These are phyloP conservation scores for Triticum urartu DNA, from an alignment of 176 grass and related monocot genomes.

Conservation along the genomic window DNA sequence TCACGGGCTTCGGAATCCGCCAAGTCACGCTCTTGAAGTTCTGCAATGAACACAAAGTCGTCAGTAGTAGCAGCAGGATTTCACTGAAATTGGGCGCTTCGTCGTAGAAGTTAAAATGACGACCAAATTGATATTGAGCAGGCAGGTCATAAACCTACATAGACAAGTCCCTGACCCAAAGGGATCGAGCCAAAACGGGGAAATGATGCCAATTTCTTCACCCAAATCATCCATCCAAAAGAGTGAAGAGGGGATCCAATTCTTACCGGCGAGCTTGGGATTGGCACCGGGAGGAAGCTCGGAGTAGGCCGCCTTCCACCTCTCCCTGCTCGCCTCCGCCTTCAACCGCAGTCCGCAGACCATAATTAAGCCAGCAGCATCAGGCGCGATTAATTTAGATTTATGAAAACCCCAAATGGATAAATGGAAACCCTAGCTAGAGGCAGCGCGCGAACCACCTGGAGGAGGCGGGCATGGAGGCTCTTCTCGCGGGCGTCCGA, in stretches of 20 bases:
- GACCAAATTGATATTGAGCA: no score
- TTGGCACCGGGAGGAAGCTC: constrained; percentile 19
- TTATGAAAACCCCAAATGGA: no score
- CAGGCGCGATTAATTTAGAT: background rate
- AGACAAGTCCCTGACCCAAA: no score
- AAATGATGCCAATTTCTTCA: background rate
- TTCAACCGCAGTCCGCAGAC: background rate
- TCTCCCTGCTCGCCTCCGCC: constrained; percentile 1
- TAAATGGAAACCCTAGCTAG: background rate
- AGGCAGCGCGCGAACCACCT: background rate
- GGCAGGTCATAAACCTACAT: no score
- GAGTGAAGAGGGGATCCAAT: background rate
- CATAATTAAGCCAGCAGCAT: background rate
- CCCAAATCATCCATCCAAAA: background rate
- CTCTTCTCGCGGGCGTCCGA: background rate
- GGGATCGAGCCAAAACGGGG: no score
- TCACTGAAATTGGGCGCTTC: background rate
- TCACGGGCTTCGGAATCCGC: no score
- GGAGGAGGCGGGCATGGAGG: background rate
- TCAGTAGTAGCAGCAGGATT: background rate
- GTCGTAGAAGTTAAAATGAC: no score
- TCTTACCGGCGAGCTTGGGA: background rate
- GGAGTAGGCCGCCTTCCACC: background rate
- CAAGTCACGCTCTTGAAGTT: no score
- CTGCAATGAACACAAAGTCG: no score